A percentile compares a stretch with the other conserved stretches of the same genome.
Evolutionary conservation across 2,329 filamentous ascomycete genomes (phyloP).

Genomic region (Penicillium sumatraense): DNA sequence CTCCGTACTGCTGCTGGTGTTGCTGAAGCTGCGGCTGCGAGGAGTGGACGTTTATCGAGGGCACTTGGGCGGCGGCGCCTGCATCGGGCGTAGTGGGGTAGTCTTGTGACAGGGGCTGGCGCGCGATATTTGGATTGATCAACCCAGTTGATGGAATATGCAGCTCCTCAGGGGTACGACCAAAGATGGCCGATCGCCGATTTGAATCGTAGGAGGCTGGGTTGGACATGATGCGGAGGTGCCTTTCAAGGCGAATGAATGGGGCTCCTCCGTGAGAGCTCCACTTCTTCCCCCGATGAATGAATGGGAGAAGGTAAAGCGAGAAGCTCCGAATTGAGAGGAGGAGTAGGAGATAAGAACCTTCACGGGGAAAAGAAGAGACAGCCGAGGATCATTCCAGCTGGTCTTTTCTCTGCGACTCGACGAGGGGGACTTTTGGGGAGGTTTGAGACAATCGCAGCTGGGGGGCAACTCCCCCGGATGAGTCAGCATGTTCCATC

Average conservation of each 20-base stretch:
- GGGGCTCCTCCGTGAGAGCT: conserved; percentile 23
- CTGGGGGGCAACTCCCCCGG: conserved; percentile 9
- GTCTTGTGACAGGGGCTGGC: conserved; percentile 50
- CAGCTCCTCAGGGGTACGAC: conserved; percentile 60
- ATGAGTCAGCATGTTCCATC: conserved; percentile 17
- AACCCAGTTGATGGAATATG: conserved; percentile 53
- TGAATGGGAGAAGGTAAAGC: neutral
- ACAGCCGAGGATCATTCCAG: conserved; percentile 4
- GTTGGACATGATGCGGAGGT: conserved; percentile 45
- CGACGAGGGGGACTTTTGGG: neutral
- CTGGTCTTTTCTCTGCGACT: neutral
- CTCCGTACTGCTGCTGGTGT: conserved; percentile 48
- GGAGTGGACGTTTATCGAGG: conserved; percentile 64
- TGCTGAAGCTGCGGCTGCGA: conserved; percentile 40
- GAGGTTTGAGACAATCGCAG: neutral
- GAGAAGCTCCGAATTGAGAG: conserved; percentile 23
- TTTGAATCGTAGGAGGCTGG: conserved; percentile 54
- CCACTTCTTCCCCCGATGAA: conserved; percentile 22
- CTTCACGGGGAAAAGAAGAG: conserved; percentile 3
- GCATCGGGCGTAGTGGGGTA: conserved; percentile 53
- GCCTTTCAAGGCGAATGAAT: conserved; percentile 19
- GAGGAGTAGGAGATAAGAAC: conserved; percentile 22
- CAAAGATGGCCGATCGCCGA: conserved; percentile 53
- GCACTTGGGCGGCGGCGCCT: conserved; percentile 50
- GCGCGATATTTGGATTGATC: conserved; percentile 44